These are phyloP conservation scores for Pulveroboletus sp. DNA, from an alignment of 768 basidiomycete genomes.

Conservation along the genomic window DNA sequence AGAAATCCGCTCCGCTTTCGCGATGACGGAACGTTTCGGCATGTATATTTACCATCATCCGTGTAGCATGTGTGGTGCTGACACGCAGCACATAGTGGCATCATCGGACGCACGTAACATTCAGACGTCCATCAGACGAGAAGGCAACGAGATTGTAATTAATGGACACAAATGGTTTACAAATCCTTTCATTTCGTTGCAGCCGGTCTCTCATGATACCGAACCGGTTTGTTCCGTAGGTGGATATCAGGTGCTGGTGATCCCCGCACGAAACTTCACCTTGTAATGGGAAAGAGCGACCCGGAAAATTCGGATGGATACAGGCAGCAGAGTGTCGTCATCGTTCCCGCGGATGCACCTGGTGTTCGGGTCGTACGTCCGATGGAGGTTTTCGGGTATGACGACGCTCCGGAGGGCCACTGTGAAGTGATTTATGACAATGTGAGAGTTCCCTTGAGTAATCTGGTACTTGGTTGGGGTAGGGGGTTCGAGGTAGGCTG, in stretches of 20 bases:
- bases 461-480: constrained; percentile 91
- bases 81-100: constrained; percentile 47
- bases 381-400: constrained; percentile 92
- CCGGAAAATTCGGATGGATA: constrained; percentile 74
- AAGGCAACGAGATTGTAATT: constrained; percentile 87
- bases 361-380: constrained; percentile 91
- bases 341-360: constrained; percentile 85
- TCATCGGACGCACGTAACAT: constrained; percentile 97
- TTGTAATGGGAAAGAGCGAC: constrained; percentile 95
- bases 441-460: constrained; percentile 82
- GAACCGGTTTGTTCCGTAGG: constrained; percentile 41
- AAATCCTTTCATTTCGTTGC: neutral
- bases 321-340: constrained; percentile 88
- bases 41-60: neutral
- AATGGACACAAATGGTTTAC: constrained; percentile 94
- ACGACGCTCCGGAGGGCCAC: constrained; percentile 95
- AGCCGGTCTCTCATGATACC: constrained; percentile 11
- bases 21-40: constrained; percentile 97
- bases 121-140: constrained; percentile 77
- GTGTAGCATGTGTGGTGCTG: constrained; percentile 6
- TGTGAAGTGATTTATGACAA: constrained; percentile 94
- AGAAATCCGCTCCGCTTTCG: constrained; percentile 90
- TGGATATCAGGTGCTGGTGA: constrained; percentile 98
- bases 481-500: constrained; percentile 80
- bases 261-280: constrained; percentile 82